Evolutionary conservation across 2,329 filamentous ascomycete genomes (phyloP).

Genomic region (Didymella keratinophila): DNA sequence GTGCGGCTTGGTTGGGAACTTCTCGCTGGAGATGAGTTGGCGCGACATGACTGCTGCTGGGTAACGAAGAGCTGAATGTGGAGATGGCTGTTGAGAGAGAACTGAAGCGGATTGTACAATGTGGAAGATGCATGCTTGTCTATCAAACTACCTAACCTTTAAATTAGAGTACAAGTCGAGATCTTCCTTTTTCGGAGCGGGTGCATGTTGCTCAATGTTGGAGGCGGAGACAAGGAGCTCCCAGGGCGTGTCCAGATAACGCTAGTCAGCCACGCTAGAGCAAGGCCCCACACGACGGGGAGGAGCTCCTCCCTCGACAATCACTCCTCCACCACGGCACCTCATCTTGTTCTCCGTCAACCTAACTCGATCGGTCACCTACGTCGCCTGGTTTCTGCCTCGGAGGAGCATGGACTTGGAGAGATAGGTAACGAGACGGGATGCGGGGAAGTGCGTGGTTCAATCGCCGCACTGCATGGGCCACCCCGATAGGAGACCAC

Average conservation of each 20-base stretch:
- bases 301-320: slow-evolving; percentile 26
- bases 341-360: neutral
- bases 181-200: neutral
- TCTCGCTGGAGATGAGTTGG: slow-evolving; percentile 36
- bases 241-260: slow-evolving; percentile 3
- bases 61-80: neutral
- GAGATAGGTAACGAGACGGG: slow-evolving; percentile 7
- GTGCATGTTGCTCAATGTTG: neutral
- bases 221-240: slow-evolving; percentile 13
- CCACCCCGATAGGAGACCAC: neutral
- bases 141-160: neutral
- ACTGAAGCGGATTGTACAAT: neutral
- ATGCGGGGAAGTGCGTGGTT: slow-evolving; percentile 6
- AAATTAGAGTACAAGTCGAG: neutral
- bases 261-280: neutral
- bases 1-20: slow-evolving; percentile 36
- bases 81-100: neutral
- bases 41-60: slow-evolving; percentile 28
- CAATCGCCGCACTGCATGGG: neutral
- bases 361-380: slow-evolving; percentile 1
- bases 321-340: neutral
- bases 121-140: slow-evolving; percentile 3
- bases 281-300: slow-evolving; percentile 10
- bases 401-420: slow-evolving; percentile 8
- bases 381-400: neutral